Base-by-base conservation (phyloP, 2,329 filamentous ascomycete genomes). In the Scedosporium aurantiacum region DNA sequence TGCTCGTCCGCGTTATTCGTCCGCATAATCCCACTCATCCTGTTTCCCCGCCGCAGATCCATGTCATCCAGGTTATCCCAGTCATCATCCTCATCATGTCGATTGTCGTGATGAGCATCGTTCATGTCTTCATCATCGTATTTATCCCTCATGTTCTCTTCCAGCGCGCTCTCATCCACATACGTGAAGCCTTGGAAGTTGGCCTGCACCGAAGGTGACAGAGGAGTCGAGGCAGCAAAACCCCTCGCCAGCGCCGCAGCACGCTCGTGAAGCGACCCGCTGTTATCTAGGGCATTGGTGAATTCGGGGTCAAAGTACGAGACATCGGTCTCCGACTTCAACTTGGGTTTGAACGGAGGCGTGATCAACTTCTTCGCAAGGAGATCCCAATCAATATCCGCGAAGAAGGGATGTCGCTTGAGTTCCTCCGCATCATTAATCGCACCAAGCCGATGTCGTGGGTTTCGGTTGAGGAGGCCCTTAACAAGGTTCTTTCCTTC, bases 301-400 rank as follows among this genome's bases (percentile, higher is more conserved):
- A 99, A 99, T 72, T 97, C 94, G 0, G 94, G 94, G 69, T 99
- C 94, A 70, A 99, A 99, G 75, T 99, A 97, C 54, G 92, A 97
- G 1, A 95, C 95, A 68, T 99, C 94, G 2, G 92, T 90, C 73
- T 96, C 91, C 14, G 89, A 94, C 81, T 95, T 95, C 70, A 99
- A 82, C 75, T 96, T 96, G 6, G 94, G 94, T 79, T 97, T 97
- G 81, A 99, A 99, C 0, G 94, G 94, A 6, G 94, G 94, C 10
- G 92, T 91, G 64, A 97, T 91, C 63, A 94, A 84, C 80, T 97
- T 97, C 80, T 89, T 92, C 59, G 86, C 80, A 43, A 99, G 80
- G 10, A 89, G 86, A 21, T 88, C 85, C 94, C 94, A 99, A 74
- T 97, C 90, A 61, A 97, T 87, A 70, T 99, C 94, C 28, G 81